Evolutionary conservation across 495 filamentous ascomycete species (phyloP), one percentile per base, ranked within the genome.

Genomic region (Xylaria sp.): DNA sequence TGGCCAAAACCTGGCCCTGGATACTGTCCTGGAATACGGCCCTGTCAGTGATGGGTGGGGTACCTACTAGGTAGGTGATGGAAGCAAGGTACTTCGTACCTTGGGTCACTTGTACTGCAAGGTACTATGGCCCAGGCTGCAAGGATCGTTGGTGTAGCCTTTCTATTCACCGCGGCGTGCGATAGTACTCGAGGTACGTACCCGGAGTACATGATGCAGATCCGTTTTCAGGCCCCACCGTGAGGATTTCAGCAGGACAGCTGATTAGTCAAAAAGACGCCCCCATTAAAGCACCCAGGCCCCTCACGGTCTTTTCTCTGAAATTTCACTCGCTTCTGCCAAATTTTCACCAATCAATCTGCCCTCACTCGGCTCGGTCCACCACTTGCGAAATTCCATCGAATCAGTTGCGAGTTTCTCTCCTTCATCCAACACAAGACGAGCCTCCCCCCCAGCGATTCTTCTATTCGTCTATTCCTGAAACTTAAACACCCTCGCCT

Each of bases 331-430:
- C 71, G 76, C 69, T 68, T 72, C 71, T 78, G 67, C 67, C 71
- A 67, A 74, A 71, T 71, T 77, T 69, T 78, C 76, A 77, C 76
- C 76, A 78, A 78, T 78, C 76, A 78, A 74, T 74, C 76, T 71
- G 73, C 72, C 74, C 76, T 78, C 70, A 50, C 68, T 63, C 68
- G 61, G 55, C 58, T 70, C 46, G 76, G 73, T 78, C 76, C 75
- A 77, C 76, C 76, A 75, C 73, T 77, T 74, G 50, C 71, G 61
- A 59, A 73, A 77, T 74, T 72, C 57, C 71, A 74, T 78, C 76
- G 76, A 78, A 78, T 78, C 76, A 78, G 69, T 78, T 77, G 76
- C 70, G 58, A 70, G 68, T 62, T 63, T 70, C 24, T 55, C 55
- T 43, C n/a, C 68, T 63, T 70, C 68, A 43, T 63, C 68, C 58